Evolutionary conservation across 2,329 filamentous ascomycete species (phyloP).

Genomic region (Aspergillus jensenii): DNA sequence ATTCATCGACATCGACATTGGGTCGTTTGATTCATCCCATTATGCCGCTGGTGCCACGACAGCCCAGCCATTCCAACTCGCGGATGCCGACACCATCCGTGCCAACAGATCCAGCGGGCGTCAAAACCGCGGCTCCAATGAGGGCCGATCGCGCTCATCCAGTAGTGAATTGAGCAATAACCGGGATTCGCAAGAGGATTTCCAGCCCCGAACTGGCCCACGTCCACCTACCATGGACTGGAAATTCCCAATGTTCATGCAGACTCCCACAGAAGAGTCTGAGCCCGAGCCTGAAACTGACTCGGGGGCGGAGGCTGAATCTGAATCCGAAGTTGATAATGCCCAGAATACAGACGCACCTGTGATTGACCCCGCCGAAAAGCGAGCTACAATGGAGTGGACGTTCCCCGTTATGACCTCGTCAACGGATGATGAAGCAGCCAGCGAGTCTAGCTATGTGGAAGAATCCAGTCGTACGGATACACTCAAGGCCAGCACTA

Average conservation of each 20-base stretch:
- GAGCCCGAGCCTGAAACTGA: conserved; percentile 6
- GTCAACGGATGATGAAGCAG: conserved; percentile 14
- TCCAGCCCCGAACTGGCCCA: conserved; percentile 35
- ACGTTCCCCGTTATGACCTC: conserved; percentile 50
- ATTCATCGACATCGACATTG: conserved; percentile 59
- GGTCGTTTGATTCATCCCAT: conserved; percentile 48
- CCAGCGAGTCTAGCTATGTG: conserved; percentile 2
- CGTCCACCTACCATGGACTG: conserved; percentile 49
- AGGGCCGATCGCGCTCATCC: conserved; percentile 33
- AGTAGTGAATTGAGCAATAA: conserved; percentile 28
- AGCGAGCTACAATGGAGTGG: conserved; percentile 53
- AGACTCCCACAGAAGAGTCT: conserved; percentile 15
- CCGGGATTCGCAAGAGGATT: conserved; percentile 26
- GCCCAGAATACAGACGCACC: conserved; percentile 15
- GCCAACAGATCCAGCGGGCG: conserved; percentile 55
- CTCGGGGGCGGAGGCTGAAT: conserved; percentile 3
- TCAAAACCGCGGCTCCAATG: conserved; percentile 38
- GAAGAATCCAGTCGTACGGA: conserved; percentile 26
- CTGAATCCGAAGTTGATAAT: conserved; percentile 8
- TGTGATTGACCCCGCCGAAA: conserved; percentile 27
- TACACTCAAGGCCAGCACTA: conserved; percentile 33
- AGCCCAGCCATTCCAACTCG: conserved; percentile 52
- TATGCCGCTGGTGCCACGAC: conserved; percentile 54
- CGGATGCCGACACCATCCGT: conserved; percentile 56
- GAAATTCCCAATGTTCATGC: conserved; percentile 44